Evolutionary conservation across 2,329 filamentous ascomycete species (phyloP).

Genomic region (Furcasterigmium sp.): DNA sequence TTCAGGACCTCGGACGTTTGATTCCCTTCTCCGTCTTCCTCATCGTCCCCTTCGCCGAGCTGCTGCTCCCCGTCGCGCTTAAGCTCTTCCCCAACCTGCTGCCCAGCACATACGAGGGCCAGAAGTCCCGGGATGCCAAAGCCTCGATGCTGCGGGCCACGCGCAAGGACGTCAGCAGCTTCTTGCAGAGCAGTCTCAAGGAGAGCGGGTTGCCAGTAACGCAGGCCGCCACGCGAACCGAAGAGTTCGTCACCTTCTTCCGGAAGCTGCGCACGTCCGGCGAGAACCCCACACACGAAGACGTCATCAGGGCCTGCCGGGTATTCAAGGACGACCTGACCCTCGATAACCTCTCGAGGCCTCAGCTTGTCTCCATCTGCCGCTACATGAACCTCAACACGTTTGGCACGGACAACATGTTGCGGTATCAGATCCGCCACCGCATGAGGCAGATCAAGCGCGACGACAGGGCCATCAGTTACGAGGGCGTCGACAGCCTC

Average conservation of each 20-base stretch:
- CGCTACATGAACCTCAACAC: constrained; percentile 97
- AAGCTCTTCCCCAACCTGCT: constrained; percentile 96
- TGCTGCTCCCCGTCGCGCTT: constrained; percentile 84
- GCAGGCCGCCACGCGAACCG: constrained; percentile 76
- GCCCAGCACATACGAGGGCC: constrained; percentile 92
- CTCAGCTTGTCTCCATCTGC: constrained; percentile 95
- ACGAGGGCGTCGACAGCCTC: constrained; percentile 86
- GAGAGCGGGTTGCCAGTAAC: constrained; percentile 93
- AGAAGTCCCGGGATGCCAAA: constrained; percentile 87
- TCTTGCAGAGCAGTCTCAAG: constrained; percentile 80
- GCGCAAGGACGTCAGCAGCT: constrained; percentile 87
- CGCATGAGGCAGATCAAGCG: constrained; percentile 99
- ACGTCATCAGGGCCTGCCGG: constrained; percentile 98
- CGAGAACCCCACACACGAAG: constrained; percentile 78
- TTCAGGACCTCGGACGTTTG: constrained; percentile 86
- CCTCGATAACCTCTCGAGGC: constrained; percentile 91
- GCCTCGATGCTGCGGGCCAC: constrained; percentile 75
- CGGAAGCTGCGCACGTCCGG: constrained; percentile 89
- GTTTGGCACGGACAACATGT: constrained; percentile 95
- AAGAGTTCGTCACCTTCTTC: constrained; percentile 97
- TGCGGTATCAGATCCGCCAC: constrained; percentile 93
- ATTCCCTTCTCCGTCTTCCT: constrained; percentile 97
- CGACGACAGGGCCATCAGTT: constrained; percentile 90
- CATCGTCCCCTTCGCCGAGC: constrained; percentile 92
- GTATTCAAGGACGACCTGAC: constrained; percentile 98